Base-by-base conservation (phyloP, 495 filamentous ascomycete species). In the Pseudomonodictys pantanalensis region DNA sequence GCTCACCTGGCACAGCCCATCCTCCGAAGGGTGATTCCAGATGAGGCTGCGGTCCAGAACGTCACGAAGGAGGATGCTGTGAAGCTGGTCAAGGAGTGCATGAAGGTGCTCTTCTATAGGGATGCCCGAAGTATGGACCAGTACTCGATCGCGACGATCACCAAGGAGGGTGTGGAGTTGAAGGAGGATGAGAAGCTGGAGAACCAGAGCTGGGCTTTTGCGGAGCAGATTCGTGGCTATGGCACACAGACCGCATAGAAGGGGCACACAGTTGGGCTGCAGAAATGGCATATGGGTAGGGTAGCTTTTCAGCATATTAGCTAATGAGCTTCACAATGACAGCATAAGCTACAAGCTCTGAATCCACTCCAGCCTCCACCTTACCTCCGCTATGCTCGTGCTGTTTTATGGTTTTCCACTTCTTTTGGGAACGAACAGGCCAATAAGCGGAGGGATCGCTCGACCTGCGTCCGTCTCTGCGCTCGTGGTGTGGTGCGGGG, bases 61-160 rank as follows among this genome's bases (percentile, higher is more conserved):
- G 76, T 97, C 54, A 87, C 77, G 42, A 82, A 82, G 67, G 92
- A 97, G 67, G 70, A 87, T 72, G 93, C 93, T 39, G 79, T 96
- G 46, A 78, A 83, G 24, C 81, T 89, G 12, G 76, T 97, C 56
- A 86, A 86, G 76, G 88, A 96, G 74, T 95, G 90, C 72, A 90
- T 98, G 88, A 97, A 97, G 81, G 92, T 97, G 56, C 80, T 98
- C 54, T 98, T 91, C 79, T 98, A 98, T 78, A 82, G 93, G 61
- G 93, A 98, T 78, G 93, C 93, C 7, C 84, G 93, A 68, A 93
- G 89, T 78, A 73, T 91, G 71, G 90, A 97, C 74, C 80, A 85
- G 71, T 98, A 96, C 73, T 90, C 88, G 51, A 86, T 98, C 71
- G 92, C 92, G 12, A 80, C 96, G 25, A 81, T 98, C 48, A 92